phyloP scores from a whole-genome alignment of 805 yeast genomes.

The Sugiyamaella floridensis region DNA sequence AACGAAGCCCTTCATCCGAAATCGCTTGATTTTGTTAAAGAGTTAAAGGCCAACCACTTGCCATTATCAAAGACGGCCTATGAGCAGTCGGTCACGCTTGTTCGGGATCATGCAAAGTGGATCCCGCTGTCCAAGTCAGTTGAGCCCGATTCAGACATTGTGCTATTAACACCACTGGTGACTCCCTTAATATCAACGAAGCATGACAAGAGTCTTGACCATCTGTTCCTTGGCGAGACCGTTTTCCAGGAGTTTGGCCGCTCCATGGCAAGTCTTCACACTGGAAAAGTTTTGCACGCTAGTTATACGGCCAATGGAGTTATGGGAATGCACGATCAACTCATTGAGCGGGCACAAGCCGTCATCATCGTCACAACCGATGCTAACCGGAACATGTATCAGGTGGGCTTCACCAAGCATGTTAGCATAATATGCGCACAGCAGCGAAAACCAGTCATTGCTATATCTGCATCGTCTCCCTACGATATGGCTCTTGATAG shows the following conservation, averaged over 20 bases:
- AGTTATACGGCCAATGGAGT: slow-evolving; percentile 48
- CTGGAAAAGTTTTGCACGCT: slow-evolving; percentile 48
- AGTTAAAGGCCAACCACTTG: slow-evolving; percentile 38
- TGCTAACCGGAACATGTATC: slow-evolving; percentile 53
- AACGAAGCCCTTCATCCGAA: slow-evolving; percentile 34
- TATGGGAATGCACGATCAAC: slow-evolving; percentile 47
- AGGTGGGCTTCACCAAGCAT: slow-evolving; percentile 53
- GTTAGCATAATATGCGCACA: slow-evolving; percentile 47
- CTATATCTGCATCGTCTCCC: slow-evolving; percentile 57
- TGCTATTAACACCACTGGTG: slow-evolving; percentile 33
- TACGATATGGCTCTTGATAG: slow-evolving; percentile 53
- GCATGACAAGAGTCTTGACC: slow-evolving; percentile 31
- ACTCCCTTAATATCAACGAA: slow-evolving; percentile 39
- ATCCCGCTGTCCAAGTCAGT: slow-evolving; percentile 42
- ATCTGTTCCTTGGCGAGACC: slow-evolving; percentile 38
- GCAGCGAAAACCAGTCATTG: slow-evolving; percentile 45
- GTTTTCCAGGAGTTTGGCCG: slow-evolving; percentile 42
- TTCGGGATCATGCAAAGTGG: slow-evolving; percentile 42
- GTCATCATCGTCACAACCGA: slow-evolving; percentile 44
- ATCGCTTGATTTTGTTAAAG: slow-evolving; percentile 23
- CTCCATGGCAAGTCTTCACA: slow-evolving; percentile 35
- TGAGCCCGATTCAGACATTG: slow-evolving; percentile 26
- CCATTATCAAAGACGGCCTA: slow-evolving; percentile 42
- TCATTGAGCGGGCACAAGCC: slow-evolving; percentile 46
- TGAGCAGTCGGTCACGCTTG: slow-evolving; percentile 44